Conservation (phyloP, 2,329 filamentous ascomycete genomes). For the Colletotrichum melonis region DNA sequence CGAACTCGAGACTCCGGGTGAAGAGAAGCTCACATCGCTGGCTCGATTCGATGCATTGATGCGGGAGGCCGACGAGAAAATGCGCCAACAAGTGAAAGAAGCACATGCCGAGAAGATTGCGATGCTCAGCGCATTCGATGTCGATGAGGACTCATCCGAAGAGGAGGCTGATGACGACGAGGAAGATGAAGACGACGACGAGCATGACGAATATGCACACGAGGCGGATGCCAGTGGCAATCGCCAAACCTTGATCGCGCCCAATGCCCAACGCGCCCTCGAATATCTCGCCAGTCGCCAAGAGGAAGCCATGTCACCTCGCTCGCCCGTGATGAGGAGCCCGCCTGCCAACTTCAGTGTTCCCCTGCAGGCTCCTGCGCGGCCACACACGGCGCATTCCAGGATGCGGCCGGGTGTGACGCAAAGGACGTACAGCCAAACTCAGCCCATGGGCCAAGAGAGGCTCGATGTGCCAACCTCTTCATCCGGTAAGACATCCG, state of each 20-base stretch:
- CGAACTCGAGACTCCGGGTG: slow-evolving; percentile 63
- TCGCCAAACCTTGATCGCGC: slow-evolving; percentile 52
- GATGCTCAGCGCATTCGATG: slow-evolving; percentile 62
- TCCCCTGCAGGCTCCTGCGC: slow-evolving; percentile 41
- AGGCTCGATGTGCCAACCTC: slow-evolving; percentile 39
- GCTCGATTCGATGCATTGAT: slow-evolving; percentile 75
- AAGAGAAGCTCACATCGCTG: slow-evolving; percentile 73
- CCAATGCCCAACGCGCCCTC: slow-evolving; percentile 60
- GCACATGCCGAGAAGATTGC: slow-evolving; percentile 44
- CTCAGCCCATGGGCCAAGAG: slow-evolving; percentile 50
- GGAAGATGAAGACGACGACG: slow-evolving; percentile 55
- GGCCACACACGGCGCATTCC: slow-evolving; percentile 67
- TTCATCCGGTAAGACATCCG: slow-evolving; percentile 43
- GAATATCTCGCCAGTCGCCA: slow-evolving; percentile 61
- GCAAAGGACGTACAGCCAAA: slow-evolving; percentile 61
- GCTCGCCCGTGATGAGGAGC: slow-evolving; percentile 46
- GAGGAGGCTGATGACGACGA: slow-evolving; percentile 52
- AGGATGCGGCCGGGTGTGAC: slow-evolving; percentile 56
- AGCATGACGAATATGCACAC: slow-evolving; percentile 52
- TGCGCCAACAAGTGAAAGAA: slow-evolving; percentile 52
- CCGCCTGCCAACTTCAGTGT: slow-evolving; percentile 33
- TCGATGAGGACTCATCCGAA: slow-evolving; percentile 59
- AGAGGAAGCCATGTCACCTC: slow-evolving; percentile 46
- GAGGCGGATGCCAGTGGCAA: slow-evolving; percentile 44
- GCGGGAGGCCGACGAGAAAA: slow-evolving; percentile 67